Evolutionary conservation across 345 rosid genomes (phyloP), one percentile per base, ranked within the genome.

Genomic region (Arabidopsis arenosa): DNA sequence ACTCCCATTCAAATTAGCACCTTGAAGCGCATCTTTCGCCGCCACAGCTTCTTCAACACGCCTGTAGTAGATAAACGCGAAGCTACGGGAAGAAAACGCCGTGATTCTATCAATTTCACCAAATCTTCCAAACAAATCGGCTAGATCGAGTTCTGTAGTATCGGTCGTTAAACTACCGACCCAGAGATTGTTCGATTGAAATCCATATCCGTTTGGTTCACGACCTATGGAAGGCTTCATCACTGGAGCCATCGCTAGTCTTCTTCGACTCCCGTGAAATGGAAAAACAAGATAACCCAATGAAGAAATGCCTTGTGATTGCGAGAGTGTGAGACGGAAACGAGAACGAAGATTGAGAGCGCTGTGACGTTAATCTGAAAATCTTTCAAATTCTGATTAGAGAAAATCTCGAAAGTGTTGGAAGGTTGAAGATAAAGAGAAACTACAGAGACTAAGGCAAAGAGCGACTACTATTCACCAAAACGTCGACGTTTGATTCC

Each of bases 21-120:
- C 96, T 75, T 95, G 98, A 9, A 95, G 88, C 3, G 89, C 83
- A 7, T 86, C 89, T 80, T 84, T 90, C 4, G 99, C 99, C 5
- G 87, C 85, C 14, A 74, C 83, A 21, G 99, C 98, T 51, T 95
- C 97, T 73, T 92, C 99, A 18, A 82, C 88, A 51, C 83, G 91
- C 75, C 84, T 87, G 75, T 84, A 95, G 86, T 68, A 90, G 61
- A 92, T 82, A 76, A 95, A 95, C 7, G 90, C 96, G 76, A 77
- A 95, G 85, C 90, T 84, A 49, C 97, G 76, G 0, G 94, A 65
- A 10, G 91, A 82, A 64, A 89, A 89, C 1, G 90, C 82, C 11
- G 90, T 80, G 26, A 90, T 87, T 73, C 86, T 86, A 37, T 92
- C 98, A 40, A 95, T 80, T 5, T 87, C 84, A 15, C 97, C 98